These are phyloP conservation scores for Blumeria hordei DNA, from an alignment of 2,329 filamentous ascomycete species.

Conservation along the genomic window DNA sequence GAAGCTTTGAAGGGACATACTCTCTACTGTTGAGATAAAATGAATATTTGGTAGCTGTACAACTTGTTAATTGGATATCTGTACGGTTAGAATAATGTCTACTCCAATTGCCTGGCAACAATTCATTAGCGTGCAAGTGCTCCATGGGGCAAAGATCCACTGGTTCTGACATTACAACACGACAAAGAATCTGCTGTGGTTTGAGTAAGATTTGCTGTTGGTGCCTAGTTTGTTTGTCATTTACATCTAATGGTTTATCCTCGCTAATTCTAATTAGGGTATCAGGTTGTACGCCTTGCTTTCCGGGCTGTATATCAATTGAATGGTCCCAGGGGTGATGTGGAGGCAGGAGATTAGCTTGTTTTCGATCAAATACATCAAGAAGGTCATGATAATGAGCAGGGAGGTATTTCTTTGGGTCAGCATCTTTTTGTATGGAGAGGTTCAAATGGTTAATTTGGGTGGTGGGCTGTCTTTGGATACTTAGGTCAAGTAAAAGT, in stretches of 20 bases:
- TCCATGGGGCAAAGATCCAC: neutral
- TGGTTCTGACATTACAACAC: neutral
- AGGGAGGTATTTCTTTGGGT: too few species aligned
- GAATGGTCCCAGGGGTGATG: too few species aligned
- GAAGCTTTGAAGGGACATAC: neutral
- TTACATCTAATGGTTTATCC: neutral
- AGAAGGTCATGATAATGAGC: too few species aligned
- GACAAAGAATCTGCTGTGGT: neutral
- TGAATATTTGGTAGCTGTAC: neutral
- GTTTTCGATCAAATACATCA: too few species aligned
- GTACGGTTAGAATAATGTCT: neutral
- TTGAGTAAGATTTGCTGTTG: neutral
- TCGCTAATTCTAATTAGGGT: neutral
- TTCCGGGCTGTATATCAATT: neutral
- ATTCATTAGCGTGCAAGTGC: neutral
- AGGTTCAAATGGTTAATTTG: too few species aligned
- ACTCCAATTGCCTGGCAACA: neutral
- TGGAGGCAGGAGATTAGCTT: neutral
- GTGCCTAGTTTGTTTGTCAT: neutral
- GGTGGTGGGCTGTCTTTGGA: too few species aligned
- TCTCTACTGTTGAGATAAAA: neutral
- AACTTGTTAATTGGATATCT: neutral
- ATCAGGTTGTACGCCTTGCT: neutral
- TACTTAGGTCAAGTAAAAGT: too few species aligned
- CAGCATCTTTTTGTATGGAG: too few species aligned